A percentile compares a stretch with the other conserved stretches of the same genome.
Conservation (phyloP, 2,329 filamentous ascomycete genomes). For the Talaromyces sp. region DNA sequence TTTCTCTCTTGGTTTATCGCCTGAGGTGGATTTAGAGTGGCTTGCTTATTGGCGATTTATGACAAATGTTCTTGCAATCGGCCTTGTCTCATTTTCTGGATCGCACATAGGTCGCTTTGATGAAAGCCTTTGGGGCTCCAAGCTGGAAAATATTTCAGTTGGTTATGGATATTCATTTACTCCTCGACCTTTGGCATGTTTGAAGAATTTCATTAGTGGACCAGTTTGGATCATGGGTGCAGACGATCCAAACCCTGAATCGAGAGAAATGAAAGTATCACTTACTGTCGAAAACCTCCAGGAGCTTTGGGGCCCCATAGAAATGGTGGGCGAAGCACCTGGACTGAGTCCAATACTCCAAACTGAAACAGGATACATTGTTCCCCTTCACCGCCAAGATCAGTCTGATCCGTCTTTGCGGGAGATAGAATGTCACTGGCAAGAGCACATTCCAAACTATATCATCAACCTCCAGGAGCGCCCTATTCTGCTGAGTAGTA, state of each 20-base stretch:
- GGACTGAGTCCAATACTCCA: conserved; percentile 4
- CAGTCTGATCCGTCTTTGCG: neutral
- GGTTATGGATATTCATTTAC: conserved; percentile 2
- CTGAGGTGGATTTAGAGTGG: too few relatives aligned
- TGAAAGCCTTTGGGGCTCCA: neutral
- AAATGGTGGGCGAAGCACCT: neutral
- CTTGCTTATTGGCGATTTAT: neutral
- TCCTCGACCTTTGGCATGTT: conserved; percentile 7
- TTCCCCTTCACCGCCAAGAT: conserved; percentile 5
- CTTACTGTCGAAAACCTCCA: conserved; percentile 12
- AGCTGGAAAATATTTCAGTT: neutral
- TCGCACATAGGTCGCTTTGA: conserved; percentile 16
- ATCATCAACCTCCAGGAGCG: neutral
- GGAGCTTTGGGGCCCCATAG: conserved; percentile 13
- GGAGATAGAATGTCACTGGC: neutral
- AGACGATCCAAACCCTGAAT: neutral
- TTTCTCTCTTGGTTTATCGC: too few relatives aligned
- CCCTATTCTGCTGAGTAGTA: neutral
- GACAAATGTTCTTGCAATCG: neutral
- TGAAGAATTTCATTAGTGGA: conserved; percentile 10
- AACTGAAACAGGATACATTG: conserved; percentile 14
- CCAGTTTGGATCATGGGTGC: conserved; percentile 9
- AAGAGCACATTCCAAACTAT: neutral
- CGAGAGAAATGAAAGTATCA: conserved; percentile 4
- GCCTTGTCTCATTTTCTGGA: conserved; percentile 10